Base-by-base conservation (phyloP, 495 filamentous ascomycete genomes). In the Hyphodiscus hymeniophilus region DNA sequence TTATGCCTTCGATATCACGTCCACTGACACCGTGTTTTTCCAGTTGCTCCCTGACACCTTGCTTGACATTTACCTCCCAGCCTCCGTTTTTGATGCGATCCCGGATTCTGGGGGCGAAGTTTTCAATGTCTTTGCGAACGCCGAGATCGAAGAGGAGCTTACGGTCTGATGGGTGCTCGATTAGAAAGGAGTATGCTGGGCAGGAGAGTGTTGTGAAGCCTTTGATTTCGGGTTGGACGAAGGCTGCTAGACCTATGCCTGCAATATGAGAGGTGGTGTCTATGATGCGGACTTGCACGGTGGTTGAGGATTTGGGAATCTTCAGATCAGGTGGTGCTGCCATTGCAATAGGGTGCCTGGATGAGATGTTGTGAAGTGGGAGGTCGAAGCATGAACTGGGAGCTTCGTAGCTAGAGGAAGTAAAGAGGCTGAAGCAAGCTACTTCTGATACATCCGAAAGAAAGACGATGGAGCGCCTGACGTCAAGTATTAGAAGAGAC, bases 121-220 rank as follows among this genome's bases (percentile, higher is more conserved):
- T 72, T 20, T 59, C 38, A 47, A 52, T 67, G 48, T 77, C 73
- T 60, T 69, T 68, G 1, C 72, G 63, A 3, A 76, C 60, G 5
- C 76, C 76, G 2, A 80, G 65, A 52, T 80, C 77, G 55, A 74
- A 80, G 15, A 81, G 59, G 11, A 77, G 26, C 16, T 69, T 67
- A 12, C 60, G 55, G 11, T 48, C 55, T 4, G 49, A 47, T 0
- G 65, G 54, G 50, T 77, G 69, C 36, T 73, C 60, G 38, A 79
- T 66, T 0, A 77, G 57, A 50, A 77, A 79, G 17, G 66, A 68
- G 60, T 65, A 77, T n/a, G 61, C 53, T 2, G 72, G 72, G 55
- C 24, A 63, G 20, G 45, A 55, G 10, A 80, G 47, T 21, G 62
- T 55, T 1, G 65, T 52, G 45, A 69, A 58, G 3, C 73, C 69